These are phyloP conservation scores for Exophiala aquamarina DNA, from an alignment of 2,329 filamentous ascomycete genomes.

Conservation along the genomic window DNA sequence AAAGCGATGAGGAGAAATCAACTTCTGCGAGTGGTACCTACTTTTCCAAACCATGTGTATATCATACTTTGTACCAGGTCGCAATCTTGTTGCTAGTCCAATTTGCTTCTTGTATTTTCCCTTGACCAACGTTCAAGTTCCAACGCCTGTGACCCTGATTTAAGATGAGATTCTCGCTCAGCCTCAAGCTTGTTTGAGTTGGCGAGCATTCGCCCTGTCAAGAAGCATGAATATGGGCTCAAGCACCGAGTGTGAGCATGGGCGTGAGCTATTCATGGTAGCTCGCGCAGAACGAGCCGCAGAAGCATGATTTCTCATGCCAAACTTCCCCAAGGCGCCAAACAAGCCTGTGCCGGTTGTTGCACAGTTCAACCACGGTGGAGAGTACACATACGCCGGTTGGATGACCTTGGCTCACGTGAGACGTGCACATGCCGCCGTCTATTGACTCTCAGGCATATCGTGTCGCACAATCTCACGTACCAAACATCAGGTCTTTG, in stretches of 20 bases:
- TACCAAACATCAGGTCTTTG: conserved; percentile 8
- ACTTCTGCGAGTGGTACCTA: conserved; percentile 14
- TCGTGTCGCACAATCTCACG: conserved; percentile 17
- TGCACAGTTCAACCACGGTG: conserved; percentile 1
- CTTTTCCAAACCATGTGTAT: conserved; percentile 30
- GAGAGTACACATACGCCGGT: not conserved
- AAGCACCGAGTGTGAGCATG: too few species aligned
- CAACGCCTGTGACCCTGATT: not conserved
- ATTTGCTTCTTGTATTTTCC: not conserved
- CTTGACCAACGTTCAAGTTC: not conserved
- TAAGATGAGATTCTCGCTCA: too few species aligned
- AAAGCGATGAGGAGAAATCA: conserved; percentile 61
- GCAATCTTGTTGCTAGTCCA: not conserved
- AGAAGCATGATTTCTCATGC: conserved; percentile 1
- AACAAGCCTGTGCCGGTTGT: conserved; percentile 13
- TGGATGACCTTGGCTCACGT: conserved; percentile 5
- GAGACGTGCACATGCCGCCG: not conserved
- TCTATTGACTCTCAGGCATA: not conserved
- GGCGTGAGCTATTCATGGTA: not conserved
- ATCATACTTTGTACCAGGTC: conserved; percentile 5
- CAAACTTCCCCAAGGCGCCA: not conserved
- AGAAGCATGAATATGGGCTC: too few species aligned
- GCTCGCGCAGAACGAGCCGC: not conserved
- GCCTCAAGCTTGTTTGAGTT: too few species aligned
- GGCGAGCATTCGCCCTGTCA: not conserved